Evolutionary conservation across 305 asterid species (phyloP).

Genomic region (Solanum chacoense): DNA sequence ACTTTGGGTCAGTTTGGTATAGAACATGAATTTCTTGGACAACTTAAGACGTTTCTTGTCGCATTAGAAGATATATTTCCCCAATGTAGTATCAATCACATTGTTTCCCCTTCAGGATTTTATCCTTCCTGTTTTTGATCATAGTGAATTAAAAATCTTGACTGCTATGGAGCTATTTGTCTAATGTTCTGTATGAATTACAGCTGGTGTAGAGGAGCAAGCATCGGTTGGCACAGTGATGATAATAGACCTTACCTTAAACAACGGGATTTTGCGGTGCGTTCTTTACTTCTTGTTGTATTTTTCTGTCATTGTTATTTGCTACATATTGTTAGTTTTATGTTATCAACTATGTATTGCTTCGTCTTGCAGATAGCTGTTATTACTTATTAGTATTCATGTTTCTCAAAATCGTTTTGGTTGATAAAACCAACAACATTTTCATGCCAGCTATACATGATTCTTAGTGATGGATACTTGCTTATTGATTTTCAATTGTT

Average conservation of each 20-base stretch:
- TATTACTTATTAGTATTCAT: background rate
- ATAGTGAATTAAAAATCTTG: background rate
- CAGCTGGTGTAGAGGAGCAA: conserved; percentile 90
- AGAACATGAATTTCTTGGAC: background rate
- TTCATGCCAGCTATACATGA: background rate
- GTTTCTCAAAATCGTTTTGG: background rate
- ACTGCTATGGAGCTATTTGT: background rate
- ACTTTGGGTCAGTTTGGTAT: background rate
- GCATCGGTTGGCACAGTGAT: conserved; percentile 97
- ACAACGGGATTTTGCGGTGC: conserved; percentile 77
- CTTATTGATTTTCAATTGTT: background rate
- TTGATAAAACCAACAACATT: background rate
- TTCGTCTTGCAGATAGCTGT: background rate
- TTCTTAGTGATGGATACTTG: background rate
- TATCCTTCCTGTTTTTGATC: background rate
- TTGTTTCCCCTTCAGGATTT: background rate
- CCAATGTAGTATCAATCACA: background rate
- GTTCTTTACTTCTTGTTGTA: conserved; percentile 9
- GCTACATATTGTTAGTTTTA: background rate
- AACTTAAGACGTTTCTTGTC: background rate
- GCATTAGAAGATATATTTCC: background rate
- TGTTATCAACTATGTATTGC: background rate
- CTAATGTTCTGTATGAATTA: background rate
- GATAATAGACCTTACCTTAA: conserved; percentile 83
- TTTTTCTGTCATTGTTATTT: background rate